Percentiles rank a stretch among this genome's conserved stretches.
These are phyloP conservation scores for Malassezia obtusa DNA, from an alignment of 1,284 basidiomycete species.

Conservation along the genomic window DNA sequence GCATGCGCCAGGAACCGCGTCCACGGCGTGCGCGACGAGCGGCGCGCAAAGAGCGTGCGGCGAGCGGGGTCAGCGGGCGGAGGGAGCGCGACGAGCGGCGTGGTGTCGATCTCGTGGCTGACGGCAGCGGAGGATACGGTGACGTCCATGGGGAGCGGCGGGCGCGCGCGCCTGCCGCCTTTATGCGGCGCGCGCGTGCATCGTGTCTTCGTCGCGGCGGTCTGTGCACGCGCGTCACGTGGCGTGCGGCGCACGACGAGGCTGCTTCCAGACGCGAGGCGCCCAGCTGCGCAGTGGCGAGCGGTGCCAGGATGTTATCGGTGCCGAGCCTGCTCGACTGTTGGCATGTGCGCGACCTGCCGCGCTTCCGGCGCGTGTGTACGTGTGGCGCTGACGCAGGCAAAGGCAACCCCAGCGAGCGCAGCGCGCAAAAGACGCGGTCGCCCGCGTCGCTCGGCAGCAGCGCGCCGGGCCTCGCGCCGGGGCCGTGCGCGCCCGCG, in stretches of 20 bases:
- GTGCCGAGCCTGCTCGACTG: constrained; percentile 37
- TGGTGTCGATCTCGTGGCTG: no score
- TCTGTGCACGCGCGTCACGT: not conserved
- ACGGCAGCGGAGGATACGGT: not conserved
- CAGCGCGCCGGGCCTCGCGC: not conserved
- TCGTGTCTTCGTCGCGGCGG: not conserved
- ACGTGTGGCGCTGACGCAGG: constrained; percentile 16
- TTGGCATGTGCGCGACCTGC: constrained; percentile 40
- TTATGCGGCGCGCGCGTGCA: not conserved
- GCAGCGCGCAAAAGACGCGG: not conserved
- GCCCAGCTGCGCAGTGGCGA: not conserved
- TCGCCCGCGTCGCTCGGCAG: constrained; percentile 5
- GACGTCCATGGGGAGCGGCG: not conserved
- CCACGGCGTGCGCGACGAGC: not conserved
- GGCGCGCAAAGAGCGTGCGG: not conserved
- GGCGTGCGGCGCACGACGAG: not conserved
- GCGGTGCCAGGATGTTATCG: constrained; percentile 6
- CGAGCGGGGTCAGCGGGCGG: not conserved
- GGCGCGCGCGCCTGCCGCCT: not conserved
- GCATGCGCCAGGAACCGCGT: not conserved
- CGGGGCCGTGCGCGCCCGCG: constrained; percentile 35
- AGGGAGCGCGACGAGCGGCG: not conserved
- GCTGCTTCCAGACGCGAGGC: not conserved
- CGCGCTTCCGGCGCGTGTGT: constrained; percentile 36
- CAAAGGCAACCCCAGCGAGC: constrained; percentile 30